Evolutionary conservation across 208 protist species (phyloP), one percentile per base, ranked within the genome.

Genomic region (Crithidia thermophila): DNA sequence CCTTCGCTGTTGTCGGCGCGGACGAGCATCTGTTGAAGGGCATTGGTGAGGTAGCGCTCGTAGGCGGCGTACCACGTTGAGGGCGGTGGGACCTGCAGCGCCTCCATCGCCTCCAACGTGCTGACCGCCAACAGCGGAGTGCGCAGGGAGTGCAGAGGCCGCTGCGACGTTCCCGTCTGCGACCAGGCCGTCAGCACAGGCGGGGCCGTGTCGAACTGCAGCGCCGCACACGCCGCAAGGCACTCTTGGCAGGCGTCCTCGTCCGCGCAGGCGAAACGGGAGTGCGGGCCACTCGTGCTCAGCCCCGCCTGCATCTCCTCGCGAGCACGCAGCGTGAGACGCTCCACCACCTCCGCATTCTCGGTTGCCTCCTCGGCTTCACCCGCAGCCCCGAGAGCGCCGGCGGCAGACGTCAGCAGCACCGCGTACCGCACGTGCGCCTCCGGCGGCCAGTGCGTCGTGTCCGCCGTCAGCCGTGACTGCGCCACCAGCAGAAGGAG

Each of bases 91-190:
- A 90, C 51, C 8, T 42, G 34, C 37, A 87, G 31, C 11, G 45
- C 67, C 36, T 79, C 66, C 5, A 90, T 64, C 25, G 75, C 81
- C 57, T 80, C 81, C 25, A 90, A 25, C 2, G 83, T 73, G 50
- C 69, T 67, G 5, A 68, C 73, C 4, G 74, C 81, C 16, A 85
- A 40, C 10, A 51, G 42, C 3, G 84, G 84, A 1, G 77, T 85
- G 39, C 79, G 69, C 20, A 86, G 36, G 4, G 68, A 62, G 49
- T 90, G 84, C 4, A 87, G 43, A 6, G 39, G 28, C 1, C 36
- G 37, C 3, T 34, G 2, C 13, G 5, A 8, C 0, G 57, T 1
- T 5, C 23, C 21, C 3, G 58, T 50, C 9, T 42, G 53, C 0
- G 69, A 60, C 69, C 69, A 75, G 30, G 60, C 27, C 46, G 5